A percentile compares a stretch with the other conserved stretches of the same genome.
phyloP scores from a whole-genome alignment of 495 filamentous ascomycete species.

The Trichoderma reesei region DNA sequence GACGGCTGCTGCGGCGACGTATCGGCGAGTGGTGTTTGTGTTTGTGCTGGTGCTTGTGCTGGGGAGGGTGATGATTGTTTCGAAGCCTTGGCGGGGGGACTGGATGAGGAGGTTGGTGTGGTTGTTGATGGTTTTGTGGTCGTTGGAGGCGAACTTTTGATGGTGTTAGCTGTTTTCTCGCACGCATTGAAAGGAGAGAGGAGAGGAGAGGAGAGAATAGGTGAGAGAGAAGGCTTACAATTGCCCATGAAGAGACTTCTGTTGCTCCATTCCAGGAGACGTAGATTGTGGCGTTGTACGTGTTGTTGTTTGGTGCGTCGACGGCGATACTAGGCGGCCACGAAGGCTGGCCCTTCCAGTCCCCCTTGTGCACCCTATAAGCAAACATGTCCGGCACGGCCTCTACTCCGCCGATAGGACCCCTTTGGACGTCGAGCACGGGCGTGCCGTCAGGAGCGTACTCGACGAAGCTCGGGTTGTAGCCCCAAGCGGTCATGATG shows the following conservation, averaged over 20 bases:
- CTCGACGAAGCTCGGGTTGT: slow-evolving; percentile 39
- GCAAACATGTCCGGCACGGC: background rate
- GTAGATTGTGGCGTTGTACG: slow-evolving; percentile 14
- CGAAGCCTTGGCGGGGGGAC: slow-evolving; percentile 16
- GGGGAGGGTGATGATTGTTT: slow-evolving; percentile 16
- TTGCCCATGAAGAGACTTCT: slow-evolving; percentile 17
- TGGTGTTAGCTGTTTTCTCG: background rate
- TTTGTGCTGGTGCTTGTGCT: background rate
- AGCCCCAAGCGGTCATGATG: slow-evolving; percentile 40
- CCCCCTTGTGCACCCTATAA: slow-evolving; percentile 20
- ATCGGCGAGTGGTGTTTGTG: background rate
- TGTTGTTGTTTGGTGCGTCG: slow-evolving; percentile 6
- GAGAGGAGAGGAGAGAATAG: background rate
- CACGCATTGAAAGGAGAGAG: background rate
- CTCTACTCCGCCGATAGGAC: slow-evolving; percentile 8
- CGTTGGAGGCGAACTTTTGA: slow-evolving; percentile 9
- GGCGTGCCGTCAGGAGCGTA: slow-evolving; percentile 22
- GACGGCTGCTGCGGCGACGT: slow-evolving; percentile 15
- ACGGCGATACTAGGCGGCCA: slow-evolving; percentile 15
- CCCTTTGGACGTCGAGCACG: slow-evolving; percentile 19
- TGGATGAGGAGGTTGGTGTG: slow-evolving; percentile 1
- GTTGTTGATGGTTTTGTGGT: slow-evolving; percentile 12
- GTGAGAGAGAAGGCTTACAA: slow-evolving; percentile 13
- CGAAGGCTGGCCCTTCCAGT: slow-evolving; percentile 18
- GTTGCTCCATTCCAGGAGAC: slow-evolving; percentile 26